Conservation (phyloP, 306 rosid species). For the Dalbergia cultrata region DNA sequence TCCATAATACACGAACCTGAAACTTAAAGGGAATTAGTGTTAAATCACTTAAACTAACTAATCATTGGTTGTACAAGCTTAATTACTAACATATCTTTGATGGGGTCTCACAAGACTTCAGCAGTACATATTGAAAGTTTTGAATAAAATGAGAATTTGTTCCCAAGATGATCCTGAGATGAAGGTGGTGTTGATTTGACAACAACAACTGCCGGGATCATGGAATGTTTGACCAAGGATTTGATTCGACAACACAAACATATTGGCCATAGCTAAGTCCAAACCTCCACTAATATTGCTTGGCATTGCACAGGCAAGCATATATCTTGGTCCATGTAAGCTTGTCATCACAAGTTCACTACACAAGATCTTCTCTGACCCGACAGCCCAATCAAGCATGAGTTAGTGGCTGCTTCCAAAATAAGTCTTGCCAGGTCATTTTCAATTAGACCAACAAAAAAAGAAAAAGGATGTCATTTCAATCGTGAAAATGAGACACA, state of each 20-base stretch:
- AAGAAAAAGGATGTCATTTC: background rate
- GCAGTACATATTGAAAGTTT: constrained; percentile 4
- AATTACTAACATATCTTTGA: background rate
- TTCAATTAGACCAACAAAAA: background rate
- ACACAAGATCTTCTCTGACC: constrained; percentile 31
- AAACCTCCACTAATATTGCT: constrained; percentile 44
- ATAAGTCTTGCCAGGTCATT: constrained; percentile 23
- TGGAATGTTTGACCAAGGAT: constrained; percentile 44
- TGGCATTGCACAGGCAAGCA: constrained; percentile 33
- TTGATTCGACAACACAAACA: constrained; percentile 49
- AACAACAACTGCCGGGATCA: constrained; percentile 29
- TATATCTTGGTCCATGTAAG: constrained; percentile 49
- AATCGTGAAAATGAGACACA: constrained; percentile 9
- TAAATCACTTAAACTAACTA: no score
- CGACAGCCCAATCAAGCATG: constrained; percentile 35
- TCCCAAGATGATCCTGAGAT: constrained; percentile 6
- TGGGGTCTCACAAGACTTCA: constrained; percentile 12
- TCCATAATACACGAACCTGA: no score
- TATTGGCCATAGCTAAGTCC: constrained; percentile 2
- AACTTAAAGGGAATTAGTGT: no score
- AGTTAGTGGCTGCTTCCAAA: constrained; percentile 36
- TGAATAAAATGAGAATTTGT: constrained; percentile 27
- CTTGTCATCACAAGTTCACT: constrained; percentile 30
- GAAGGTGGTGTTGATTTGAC: constrained; percentile 41
- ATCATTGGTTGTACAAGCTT: background rate